These are phyloP conservation scores for Rhizopogon rudus DNA, from an alignment of 768 basidiomycete genomes.

Conservation along the genomic window DNA sequence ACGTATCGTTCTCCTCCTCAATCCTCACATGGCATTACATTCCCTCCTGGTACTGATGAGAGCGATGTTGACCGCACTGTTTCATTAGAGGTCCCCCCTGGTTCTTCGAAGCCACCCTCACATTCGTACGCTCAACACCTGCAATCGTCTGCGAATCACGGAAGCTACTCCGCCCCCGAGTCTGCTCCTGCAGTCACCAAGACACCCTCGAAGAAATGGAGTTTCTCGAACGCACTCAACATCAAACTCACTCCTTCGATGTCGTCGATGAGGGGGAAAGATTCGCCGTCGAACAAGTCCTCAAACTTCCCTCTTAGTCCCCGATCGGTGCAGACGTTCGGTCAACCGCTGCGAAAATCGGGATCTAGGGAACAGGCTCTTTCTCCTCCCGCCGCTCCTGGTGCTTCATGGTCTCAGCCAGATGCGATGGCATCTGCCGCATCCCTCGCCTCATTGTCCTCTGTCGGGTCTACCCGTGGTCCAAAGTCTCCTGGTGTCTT, in stretches of 20 bases:
- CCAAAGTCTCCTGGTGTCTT: slow-evolving; percentile 38
- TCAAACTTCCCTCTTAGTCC: slow-evolving; percentile 61
- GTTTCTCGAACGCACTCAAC: slow-evolving; percentile 82
- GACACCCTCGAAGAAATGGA: slow-evolving; percentile 96
- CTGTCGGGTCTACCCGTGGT: slow-evolving; percentile 58
- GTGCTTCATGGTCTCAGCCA: slow-evolving; percentile 63
- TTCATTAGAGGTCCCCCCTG: slow-evolving; percentile 47
- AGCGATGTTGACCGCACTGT: slow-evolving; percentile 42
- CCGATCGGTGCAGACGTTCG: slow-evolving; percentile 55
- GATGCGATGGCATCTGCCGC: slow-evolving; percentile 78
- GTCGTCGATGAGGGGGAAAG: slow-evolving; percentile 45
- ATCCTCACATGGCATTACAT: slow-evolving; percentile 48
- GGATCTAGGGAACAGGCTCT: slow-evolving; percentile 60
- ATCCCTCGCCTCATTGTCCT: slow-evolving; percentile 71
- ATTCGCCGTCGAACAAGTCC: slow-evolving; percentile 35
- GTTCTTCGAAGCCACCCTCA: slow-evolving; percentile 16
- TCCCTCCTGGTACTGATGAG: slow-evolving; percentile 46
- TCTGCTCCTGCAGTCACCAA: slow-evolving; percentile 48
- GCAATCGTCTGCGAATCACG: slow-evolving; percentile 33
- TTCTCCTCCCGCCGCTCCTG: slow-evolving; percentile 36
- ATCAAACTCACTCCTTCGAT: slow-evolving; percentile 66
- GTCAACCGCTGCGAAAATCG: slow-evolving; percentile 64
- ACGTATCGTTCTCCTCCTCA: slow-evolving; percentile 66
- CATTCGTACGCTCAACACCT: slow-evolving; percentile 30
- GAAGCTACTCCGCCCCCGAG: slow-evolving; percentile 36